phyloP scores from a whole-genome alignment of 352 stramenopile species.

The Phytophthora europaea region DNA sequence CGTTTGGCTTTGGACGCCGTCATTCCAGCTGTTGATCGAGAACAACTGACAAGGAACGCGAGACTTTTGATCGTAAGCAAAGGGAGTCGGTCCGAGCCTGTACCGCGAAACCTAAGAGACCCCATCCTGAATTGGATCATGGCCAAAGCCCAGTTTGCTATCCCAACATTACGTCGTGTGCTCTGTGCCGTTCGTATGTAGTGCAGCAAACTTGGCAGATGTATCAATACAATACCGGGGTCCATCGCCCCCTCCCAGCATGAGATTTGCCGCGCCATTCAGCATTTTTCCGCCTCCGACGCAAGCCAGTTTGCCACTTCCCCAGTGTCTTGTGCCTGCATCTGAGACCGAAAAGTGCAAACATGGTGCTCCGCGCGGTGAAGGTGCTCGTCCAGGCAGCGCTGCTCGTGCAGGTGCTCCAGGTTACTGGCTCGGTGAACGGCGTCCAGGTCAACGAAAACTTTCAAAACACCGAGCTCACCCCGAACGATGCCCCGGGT shows the following conservation, averaged over 20 bases:
- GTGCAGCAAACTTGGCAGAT: neutral
- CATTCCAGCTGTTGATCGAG: constrained; percentile 26
- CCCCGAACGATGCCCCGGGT: constrained; percentile 3
- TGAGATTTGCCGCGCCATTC: constrained; percentile 40
- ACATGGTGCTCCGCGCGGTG: constrained; percentile 37
- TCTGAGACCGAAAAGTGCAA: constrained; percentile 24
- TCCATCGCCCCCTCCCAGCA: constrained; percentile 5
- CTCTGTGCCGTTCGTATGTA: constrained; percentile 31
- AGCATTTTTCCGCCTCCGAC: constrained; percentile 33
- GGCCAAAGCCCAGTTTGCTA: constrained; percentile 27
- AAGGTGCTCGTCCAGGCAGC: constrained; percentile 26
- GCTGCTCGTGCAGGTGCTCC: constrained; percentile 31
- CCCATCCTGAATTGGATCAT: constrained; percentile 39
- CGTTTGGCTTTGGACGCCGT: neutral
- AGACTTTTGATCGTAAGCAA: constrained; percentile 21
- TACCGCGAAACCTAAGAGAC: constrained; percentile 26
- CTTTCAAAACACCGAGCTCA: constrained; percentile 33
- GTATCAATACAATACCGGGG: neutral
- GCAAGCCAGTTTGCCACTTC: constrained; percentile 28
- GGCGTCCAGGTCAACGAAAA: constrained; percentile 21
- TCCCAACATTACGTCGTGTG: constrained; percentile 37
- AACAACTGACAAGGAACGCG: constrained; percentile 22
- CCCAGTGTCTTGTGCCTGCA: constrained; percentile 11
- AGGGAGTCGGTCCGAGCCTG: constrained; percentile 12
- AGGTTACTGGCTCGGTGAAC: constrained; percentile 12